phyloP scores from a whole-genome alignment of 495 filamentous ascomycete genomes.

The Cudoniella acicularis region DNA sequence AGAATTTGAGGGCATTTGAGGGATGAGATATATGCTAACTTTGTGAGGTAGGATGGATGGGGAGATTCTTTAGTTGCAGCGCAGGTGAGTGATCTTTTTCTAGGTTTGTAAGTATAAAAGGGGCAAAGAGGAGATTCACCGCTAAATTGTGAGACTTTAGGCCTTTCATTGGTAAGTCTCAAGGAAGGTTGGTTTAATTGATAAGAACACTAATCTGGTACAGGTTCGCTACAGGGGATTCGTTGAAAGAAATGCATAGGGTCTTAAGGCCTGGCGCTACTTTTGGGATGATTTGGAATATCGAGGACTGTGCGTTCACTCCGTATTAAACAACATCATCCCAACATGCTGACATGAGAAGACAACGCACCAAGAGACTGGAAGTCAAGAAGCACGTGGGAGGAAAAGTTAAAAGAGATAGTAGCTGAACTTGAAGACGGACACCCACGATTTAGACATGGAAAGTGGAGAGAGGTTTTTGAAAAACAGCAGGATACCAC shows the following conservation, averaged over 20 bases:
- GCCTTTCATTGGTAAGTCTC: conserved; percentile 55
- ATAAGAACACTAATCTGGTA: background rate
- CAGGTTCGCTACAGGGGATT: conserved; percentile 57
- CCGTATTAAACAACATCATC: too few relatives aligned
- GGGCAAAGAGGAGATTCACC: conserved; percentile 6
- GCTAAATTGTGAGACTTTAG: conserved; percentile 33
- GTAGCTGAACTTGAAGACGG: conserved; percentile 46
- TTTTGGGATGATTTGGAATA: conserved; percentile 63
- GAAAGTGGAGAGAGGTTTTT: conserved; percentile 49
- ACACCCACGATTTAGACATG: conserved; percentile 53
- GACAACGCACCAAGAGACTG: conserved; percentile 46
- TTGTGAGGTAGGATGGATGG: too few relatives aligned
- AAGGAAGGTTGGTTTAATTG: background rate
- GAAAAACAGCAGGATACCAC: conserved; percentile 44
- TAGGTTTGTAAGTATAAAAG: background rate
- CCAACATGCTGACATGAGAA: conserved; percentile 1
- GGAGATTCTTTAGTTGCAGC: conserved; percentile 61
- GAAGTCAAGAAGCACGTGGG: conserved; percentile 46
- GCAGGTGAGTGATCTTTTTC: conserved; percentile 45
- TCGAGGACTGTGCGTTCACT: conserved; percentile 54
- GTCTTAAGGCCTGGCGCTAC: conserved; percentile 46
- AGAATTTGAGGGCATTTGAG: too few relatives aligned
- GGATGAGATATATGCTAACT: too few relatives aligned
- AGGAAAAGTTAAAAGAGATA: conserved; percentile 48
- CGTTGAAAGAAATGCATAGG: conserved; percentile 56